Conservation (phyloP, 345 rosid species). For the Salix udensis region DNA sequence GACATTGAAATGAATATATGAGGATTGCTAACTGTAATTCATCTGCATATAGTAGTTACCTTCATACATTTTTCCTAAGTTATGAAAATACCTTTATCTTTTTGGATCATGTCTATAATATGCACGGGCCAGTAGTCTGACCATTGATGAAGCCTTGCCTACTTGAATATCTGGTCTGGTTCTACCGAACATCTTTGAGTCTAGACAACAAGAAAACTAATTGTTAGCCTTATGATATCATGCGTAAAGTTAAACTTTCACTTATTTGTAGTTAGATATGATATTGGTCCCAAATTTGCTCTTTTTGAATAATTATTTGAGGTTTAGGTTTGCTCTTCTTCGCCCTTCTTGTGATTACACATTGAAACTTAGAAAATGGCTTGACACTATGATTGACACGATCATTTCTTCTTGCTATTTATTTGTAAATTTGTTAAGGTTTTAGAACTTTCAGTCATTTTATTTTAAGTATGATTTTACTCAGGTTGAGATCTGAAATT, state of each 20-base stretch:
- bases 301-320: background rate
- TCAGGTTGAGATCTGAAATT: slow-evolving; percentile 91
- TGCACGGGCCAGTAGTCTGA: too few relatives aligned
- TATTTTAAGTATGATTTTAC: slow-evolving; percentile 1
- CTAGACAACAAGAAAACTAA: background rate
- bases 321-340: background rate
- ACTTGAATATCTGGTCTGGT: background rate
- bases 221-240: background rate
- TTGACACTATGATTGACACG: background rate
- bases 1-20: too few relatives aligned
- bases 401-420: background rate
- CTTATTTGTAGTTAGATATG: background rate
- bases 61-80: too few relatives aligned
- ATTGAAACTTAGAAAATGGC: background rate
- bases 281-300: background rate
- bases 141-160: background rate
- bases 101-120: too few relatives aligned
- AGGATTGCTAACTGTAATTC: too few relatives aligned
- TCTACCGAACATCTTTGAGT: background rate
- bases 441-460: slow-evolving; percentile 3
- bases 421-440: background rate
- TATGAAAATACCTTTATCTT: too few relatives aligned
- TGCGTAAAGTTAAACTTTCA: background rate
- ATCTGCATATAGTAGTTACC: too few relatives aligned
- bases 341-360: background rate